A percentile compares a stretch with the other conserved stretches of the same genome.
Evolutionary conservation across 176 grass and related monocot genomes (phyloP).

Genomic region (Chloris gayana): DNA sequence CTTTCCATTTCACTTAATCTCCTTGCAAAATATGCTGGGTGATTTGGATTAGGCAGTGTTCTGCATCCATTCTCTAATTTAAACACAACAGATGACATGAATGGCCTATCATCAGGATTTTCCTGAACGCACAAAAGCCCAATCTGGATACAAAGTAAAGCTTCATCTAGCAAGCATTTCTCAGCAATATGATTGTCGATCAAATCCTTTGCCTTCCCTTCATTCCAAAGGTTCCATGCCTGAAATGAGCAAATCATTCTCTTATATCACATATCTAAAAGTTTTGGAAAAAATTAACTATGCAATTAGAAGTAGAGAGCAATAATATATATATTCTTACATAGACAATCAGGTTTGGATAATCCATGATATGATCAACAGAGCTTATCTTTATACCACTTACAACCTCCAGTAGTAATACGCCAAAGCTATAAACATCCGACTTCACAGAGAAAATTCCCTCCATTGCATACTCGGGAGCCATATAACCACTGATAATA

Average conservation of each 20-base stretch:
- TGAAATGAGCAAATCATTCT: not conserved
- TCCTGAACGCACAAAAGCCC: constrained; percentile 51
- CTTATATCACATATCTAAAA: not conserved
- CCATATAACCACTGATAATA: constrained; percentile 46
- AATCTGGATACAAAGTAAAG: constrained; percentile 34
- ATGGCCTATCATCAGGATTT: constrained; percentile 38
- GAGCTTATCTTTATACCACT: constrained; percentile 43
- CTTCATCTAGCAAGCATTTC: constrained; percentile 24
- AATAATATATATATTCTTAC: constrained; percentile 23
- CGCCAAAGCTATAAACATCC: constrained; percentile 50
- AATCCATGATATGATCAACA: constrained; percentile 1
- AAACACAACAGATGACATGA: constrained; percentile 36
- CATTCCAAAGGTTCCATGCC: constrained; percentile 54
- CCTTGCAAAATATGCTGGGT: not conserved
- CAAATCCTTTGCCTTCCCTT: constrained; percentile 33
- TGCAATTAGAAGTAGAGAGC: not conserved
- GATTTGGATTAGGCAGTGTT: not conserved
- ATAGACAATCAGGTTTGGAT: constrained; percentile 34
- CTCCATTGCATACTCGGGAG: constrained; percentile 49
- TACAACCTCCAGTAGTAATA: constrained; percentile 44
- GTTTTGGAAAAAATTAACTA: not conserved
- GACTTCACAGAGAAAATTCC: constrained; percentile 48
- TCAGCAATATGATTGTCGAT: constrained; percentile 28
- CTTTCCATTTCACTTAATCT: not conserved
- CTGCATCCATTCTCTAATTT: constrained; percentile 40